phyloP scores from a whole-genome alignment of 768 basidiomycete species.

The Leccinum fibrillosum region DNA sequence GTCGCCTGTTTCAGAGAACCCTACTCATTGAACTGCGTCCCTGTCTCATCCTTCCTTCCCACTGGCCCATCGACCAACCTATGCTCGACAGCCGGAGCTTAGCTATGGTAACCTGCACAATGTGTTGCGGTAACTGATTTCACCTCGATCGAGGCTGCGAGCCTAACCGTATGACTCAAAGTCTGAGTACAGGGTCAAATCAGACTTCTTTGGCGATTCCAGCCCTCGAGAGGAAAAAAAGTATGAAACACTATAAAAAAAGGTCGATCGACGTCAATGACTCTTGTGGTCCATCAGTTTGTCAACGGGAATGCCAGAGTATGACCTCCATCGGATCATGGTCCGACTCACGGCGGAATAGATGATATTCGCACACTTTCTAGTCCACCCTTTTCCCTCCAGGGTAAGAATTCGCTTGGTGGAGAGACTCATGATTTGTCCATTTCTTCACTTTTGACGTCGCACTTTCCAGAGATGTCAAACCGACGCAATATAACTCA shows the following conservation, averaged over 20 bases:
- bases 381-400: not conserved
- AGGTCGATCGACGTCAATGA: conserved; percentile 2
- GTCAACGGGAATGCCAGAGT: conserved; percentile 6
- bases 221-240: conserved; percentile 7
- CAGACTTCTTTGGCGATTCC: not conserved
- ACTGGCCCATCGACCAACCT: not conserved
- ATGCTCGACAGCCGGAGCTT: not conserved
- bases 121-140: conserved; percentile 3
- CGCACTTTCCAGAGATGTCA: not conserved
- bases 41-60: conserved; percentile 13
- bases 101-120: conserved; percentile 1
- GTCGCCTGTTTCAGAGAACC: conserved; percentile 16
- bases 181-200: conserved; percentile 8
- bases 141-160: conserved; percentile 8
- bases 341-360: conserved; percentile 11
- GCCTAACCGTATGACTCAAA: not conserved
- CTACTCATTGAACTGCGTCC: conserved; percentile 12
- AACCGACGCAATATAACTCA: not conserved
- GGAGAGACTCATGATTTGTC: not conserved
- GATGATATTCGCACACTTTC: not conserved
- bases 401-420: not conserved
- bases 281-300: conserved; percentile 3
- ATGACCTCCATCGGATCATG: conserved; percentile 7
- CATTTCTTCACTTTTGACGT: not conserved
- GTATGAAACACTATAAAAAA: not conserved